A percentile compares a stretch with the other conserved stretches of the same genome.
These are phyloP conservation scores for Halteria grandinella DNA, from an alignment of 73 alveolate species.

Conservation along the genomic window DNA sequence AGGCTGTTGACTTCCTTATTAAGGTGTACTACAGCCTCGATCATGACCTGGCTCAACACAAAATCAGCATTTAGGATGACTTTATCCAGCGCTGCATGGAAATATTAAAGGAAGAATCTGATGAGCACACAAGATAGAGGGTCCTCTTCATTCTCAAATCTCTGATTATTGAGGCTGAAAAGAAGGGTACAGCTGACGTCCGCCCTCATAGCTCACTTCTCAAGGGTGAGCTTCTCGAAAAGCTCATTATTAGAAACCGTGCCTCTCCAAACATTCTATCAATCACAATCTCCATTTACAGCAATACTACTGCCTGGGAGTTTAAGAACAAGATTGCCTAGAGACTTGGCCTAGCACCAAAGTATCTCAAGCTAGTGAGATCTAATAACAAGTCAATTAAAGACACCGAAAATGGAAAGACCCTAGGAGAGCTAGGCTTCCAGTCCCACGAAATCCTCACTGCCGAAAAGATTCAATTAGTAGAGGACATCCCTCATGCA, in stretches of 20 bases:
- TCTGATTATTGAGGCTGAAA: slow-evolving; percentile 80
- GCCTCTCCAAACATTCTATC: slow-evolving; percentile 54
- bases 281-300: slow-evolving; percentile 63
- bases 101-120: not conserved
- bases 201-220: slow-evolving; percentile 65
- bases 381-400: slow-evolving; percentile 57
- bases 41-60: slow-evolving; percentile 31
- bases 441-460: slow-evolving; percentile 58
- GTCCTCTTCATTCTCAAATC: slow-evolving; percentile 63
- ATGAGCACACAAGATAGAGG: slow-evolving; percentile 38
- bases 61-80: slow-evolving; percentile 29
- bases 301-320: slow-evolving; percentile 87
- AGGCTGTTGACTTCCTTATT: slow-evolving; percentile 64
- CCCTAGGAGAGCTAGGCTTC: slow-evolving; percentile 81
- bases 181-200: slow-evolving; percentile 85
- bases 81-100: not conserved
- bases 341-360: slow-evolving; percentile 57
- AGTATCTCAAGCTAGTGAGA: slow-evolving; percentile 56
- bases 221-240: slow-evolving; percentile 60
- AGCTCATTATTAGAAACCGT: slow-evolving; percentile 54
- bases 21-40: slow-evolving; percentile 46
- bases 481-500: too few relatives aligned
- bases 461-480: slow-evolving; percentile 7
- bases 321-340: slow-evolving; percentile 70
- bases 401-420: slow-evolving; percentile 83